These are phyloP conservation scores for Fusarium sulawesiense DNA, from an alignment of 2,329 filamentous ascomycete species.

Conservation along the genomic window DNA sequence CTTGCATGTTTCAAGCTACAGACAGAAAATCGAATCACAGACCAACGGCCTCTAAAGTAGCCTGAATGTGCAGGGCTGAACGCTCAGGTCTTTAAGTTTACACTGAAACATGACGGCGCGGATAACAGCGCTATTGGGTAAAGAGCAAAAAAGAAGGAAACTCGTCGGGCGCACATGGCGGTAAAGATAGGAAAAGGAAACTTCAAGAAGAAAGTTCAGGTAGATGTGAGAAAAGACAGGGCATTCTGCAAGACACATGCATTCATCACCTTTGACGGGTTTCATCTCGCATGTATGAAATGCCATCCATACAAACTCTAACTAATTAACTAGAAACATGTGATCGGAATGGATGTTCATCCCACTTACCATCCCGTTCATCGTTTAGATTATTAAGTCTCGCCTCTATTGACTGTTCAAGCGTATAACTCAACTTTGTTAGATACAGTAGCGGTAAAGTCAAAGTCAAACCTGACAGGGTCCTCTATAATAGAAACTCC, in stretches of 20 bases:
- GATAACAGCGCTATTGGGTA: slow-evolving; percentile 14
- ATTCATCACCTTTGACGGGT: slow-evolving; percentile 3
- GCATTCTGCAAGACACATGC: not conserved
- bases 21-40: slow-evolving; percentile 1
- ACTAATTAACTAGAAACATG: not conserved
- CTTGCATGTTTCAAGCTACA: slow-evolving; percentile 20
- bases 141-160: not conserved
- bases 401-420: slow-evolving; percentile 12
- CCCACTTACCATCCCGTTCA: slow-evolving; percentile 1
- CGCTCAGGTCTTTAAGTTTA: slow-evolving; percentile 13
- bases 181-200: not conserved
- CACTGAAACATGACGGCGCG: slow-evolving; percentile 36
- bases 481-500: not conserved
- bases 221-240: slow-evolving; percentile 14
- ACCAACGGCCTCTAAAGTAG: slow-evolving; percentile 6
- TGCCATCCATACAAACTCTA: not conserved
- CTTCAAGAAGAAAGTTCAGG: slow-evolving; percentile 18
- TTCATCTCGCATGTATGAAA: slow-evolving; percentile 34
- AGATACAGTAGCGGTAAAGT: not conserved
- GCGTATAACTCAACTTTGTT: not conserved
- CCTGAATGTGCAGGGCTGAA: slow-evolving; percentile 17
- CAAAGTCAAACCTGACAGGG: slow-evolving; percentile 1
- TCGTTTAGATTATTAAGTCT: slow-evolving; percentile 11
- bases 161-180: slow-evolving; percentile 1
- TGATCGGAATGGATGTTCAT: not conserved